These are phyloP conservation scores for Picea engelmannii DNA, from an alignment of 83 land plant genomes.

Conservation along the genomic window DNA sequence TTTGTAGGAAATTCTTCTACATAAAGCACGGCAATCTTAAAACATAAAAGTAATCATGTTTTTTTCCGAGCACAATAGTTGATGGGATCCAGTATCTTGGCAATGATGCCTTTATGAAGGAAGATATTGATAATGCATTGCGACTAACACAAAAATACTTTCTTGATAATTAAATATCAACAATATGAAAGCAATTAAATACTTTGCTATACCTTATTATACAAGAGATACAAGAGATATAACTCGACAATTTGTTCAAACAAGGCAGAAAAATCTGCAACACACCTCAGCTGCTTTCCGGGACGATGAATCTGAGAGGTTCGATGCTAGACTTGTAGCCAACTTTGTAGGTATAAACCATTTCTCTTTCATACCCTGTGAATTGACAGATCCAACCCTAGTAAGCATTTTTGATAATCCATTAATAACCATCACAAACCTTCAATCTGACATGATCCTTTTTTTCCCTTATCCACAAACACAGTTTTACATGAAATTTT, in stretches of 20 bases:
- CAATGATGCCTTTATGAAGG: background rate
- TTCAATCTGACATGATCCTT: background rate
- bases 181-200: background rate
- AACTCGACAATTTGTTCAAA: background rate
- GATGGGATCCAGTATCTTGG: background rate
- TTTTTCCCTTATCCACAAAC: too few relatives aligned
- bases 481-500: background rate
- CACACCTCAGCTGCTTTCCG: conserved; percentile 57
- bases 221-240: background rate
- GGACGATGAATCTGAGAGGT: conserved; percentile 77
- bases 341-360: conserved; percentile 99
- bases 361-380: conserved; percentile 91
- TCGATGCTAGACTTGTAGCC: conserved; percentile 87
- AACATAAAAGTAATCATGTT: background rate
- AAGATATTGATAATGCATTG: too few relatives aligned
- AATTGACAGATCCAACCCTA: conserved; percentile 3
- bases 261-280: background rate
- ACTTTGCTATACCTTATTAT: background rate
- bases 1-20: background rate
- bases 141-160: too few relatives aligned
- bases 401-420: background rate
- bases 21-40: background rate
- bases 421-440: background rate
- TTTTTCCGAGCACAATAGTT: background rate
- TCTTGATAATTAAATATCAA: background rate